Conservation (phyloP, 257 asterid genomes). For the Gentiana dahurica region DNA sequence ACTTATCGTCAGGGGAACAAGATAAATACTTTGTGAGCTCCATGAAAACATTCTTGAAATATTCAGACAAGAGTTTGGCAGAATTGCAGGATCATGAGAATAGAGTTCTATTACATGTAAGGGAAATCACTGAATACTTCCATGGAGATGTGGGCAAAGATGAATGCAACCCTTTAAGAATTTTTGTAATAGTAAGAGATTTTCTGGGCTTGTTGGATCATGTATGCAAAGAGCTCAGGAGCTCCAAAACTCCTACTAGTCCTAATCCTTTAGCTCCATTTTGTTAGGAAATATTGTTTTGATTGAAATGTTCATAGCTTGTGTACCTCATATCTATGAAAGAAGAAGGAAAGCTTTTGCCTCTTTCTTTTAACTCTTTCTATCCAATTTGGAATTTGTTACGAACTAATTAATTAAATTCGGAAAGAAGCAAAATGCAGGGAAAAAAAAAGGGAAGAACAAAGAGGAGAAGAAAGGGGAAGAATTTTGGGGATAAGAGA, state of each 20-base stretch:
- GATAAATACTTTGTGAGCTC: slow-evolving; percentile 46
- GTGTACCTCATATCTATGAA: neutral
- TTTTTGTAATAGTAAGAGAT: slow-evolving; percentile 88
- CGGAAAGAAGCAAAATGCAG: too few relatives aligned
- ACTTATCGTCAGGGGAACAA: slow-evolving; percentile 33
- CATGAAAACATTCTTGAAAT: slow-evolving; percentile 47
- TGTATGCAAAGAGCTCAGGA: slow-evolving; percentile 84
- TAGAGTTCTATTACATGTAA: slow-evolving; percentile 48
- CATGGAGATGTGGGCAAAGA: slow-evolving; percentile 89
- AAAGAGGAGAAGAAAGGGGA: too few relatives aligned
- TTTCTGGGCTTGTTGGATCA: slow-evolving; percentile 73
- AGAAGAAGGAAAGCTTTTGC: too few relatives aligned
- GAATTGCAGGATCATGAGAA: slow-evolving; percentile 71
- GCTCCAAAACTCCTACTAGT: slow-evolving; percentile 31
- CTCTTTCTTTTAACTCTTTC: too few relatives aligned
- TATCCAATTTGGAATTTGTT: too few relatives aligned
- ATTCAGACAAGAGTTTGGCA: slow-evolving; percentile 46
- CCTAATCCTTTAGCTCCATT: slow-evolving; percentile 70
- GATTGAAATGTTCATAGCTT: slow-evolving; percentile 22
- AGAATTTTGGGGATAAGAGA: too few relatives aligned
- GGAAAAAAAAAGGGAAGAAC: too few relatives aligned
- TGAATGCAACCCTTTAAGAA: slow-evolving; percentile 64
- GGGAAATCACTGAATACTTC: slow-evolving; percentile 79
- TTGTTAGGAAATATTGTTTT: slow-evolving; percentile 25
- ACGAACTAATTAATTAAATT: too few relatives aligned